Evolutionary conservation across 805 yeast genomes (phyloP).

Genomic region (Nakazawaea ishiwadae): DNA sequence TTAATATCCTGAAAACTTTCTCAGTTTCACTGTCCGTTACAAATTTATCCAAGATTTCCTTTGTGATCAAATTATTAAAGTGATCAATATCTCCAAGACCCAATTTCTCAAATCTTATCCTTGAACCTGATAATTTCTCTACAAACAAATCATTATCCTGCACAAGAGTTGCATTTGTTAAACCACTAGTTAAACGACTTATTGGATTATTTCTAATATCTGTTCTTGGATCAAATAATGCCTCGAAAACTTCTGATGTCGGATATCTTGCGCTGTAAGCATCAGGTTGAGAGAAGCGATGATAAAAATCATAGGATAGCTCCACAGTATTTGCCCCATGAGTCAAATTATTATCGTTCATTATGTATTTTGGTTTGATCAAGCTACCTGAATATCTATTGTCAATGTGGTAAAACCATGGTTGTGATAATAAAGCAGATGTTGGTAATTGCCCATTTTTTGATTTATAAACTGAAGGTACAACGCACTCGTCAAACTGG

Average conservation of each 20-base stretch:
- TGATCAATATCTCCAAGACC: conserved; percentile 34
- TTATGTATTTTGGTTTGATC: conserved; percentile 7
- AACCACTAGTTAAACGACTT: too few species aligned
- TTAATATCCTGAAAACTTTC: conserved; percentile 19
- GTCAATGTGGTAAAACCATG: conserved; percentile 11
- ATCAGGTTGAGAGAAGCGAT: too few species aligned
- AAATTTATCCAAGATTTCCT: neutral
- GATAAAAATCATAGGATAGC: conserved; percentile 7
- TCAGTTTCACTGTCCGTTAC: neutral
- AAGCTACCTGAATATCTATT: neutral
- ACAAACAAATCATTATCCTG: conserved; percentile 33
- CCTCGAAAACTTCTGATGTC: conserved; percentile 24
- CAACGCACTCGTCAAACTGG: conserved; percentile 23
- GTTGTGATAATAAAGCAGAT: conserved; percentile 2
- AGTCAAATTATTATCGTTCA: neutral
- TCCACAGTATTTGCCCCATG: conserved; percentile 9
- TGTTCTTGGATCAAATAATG: conserved; percentile 19
- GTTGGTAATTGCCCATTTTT: conserved; percentile 5
- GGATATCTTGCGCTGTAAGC: conserved; percentile 13
- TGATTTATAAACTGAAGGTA: conserved; percentile 23
- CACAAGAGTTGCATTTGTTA: too few species aligned
- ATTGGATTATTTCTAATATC: conserved; percentile 12
- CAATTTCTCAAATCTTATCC: conserved; percentile 44
- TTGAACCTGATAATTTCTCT: conserved; percentile 34
- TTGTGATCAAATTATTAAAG: neutral